These are phyloP conservation scores for Nymphaea thermarum DNA, from an alignment of 164 flowering plant genomes.

Conservation along the genomic window DNA sequence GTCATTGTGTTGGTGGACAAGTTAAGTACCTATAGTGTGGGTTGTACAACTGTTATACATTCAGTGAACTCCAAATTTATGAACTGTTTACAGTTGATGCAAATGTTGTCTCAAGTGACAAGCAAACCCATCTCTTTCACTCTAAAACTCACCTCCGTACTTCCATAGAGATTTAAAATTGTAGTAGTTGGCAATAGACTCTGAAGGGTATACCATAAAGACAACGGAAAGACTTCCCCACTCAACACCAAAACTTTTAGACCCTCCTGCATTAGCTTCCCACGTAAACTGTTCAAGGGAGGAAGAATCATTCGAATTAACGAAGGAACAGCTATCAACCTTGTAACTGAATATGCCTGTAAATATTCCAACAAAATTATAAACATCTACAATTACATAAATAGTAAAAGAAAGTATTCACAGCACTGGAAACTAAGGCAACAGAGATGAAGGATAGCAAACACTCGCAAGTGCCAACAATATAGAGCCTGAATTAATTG, in stretches of 20 bases:
- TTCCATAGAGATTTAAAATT: slow-evolving; percentile 85
- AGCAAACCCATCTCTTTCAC: background rate
- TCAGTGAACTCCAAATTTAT: background rate
- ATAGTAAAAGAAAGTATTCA: too few relatives aligned
- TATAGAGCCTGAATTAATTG: too few relatives aligned
- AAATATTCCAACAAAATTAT: slow-evolving; percentile 1
- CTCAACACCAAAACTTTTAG: slow-evolving; percentile 64
- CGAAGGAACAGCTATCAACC: slow-evolving; percentile 79
- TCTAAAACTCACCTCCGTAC: slow-evolving; percentile 71
- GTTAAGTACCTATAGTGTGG: background rate
- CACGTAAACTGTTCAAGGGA: slow-evolving; percentile 22
- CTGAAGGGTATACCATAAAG: slow-evolving; percentile 45
- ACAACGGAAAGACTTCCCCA: slow-evolving; percentile 64
- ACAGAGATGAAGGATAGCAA: too few relatives aligned
- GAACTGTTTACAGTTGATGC: background rate
- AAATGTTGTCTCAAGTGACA: background rate
- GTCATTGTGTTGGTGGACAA: too few relatives aligned
- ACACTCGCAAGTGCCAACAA: too few relatives aligned
- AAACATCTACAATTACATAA: too few relatives aligned
- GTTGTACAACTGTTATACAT: background rate
- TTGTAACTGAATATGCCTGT: slow-evolving; percentile 56
- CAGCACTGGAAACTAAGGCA: too few relatives aligned
- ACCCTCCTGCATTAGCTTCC: slow-evolving; percentile 16
- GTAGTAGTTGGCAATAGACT: slow-evolving; percentile 52
- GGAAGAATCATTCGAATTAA: slow-evolving; percentile 63